Percentiles rank a stretch among this genome's conserved stretches.
Evolutionary conservation across 176 grass and related monocot genomes (phyloP).

Genomic region (Aegilops umbellulata): DNA sequence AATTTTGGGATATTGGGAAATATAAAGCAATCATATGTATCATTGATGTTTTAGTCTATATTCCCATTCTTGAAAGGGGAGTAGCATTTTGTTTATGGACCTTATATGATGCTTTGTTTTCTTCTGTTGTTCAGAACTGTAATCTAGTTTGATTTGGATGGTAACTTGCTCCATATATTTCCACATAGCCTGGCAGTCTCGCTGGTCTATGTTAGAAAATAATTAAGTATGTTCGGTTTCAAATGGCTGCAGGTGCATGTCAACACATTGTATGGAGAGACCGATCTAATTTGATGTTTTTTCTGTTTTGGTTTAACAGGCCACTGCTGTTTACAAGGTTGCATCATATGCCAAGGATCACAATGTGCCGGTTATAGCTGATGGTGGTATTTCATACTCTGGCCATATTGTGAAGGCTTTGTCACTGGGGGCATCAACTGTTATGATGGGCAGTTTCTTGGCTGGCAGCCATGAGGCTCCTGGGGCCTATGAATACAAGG

Average conservation of each 20-base stretch:
- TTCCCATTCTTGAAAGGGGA: background rate
- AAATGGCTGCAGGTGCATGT: background rate
- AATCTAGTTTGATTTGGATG: background rate
- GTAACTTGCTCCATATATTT: background rate
- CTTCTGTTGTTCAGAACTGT: background rate
- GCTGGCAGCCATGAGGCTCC: conserved; percentile 93
- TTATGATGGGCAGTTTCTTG: conserved; percentile 98
- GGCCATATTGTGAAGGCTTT: conserved; percentile 98
- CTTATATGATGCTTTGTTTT: background rate
- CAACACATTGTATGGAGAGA: background rate
- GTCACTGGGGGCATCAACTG: conserved; percentile 71
- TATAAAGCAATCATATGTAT: background rate
- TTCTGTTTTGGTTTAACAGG: conserved; percentile 43
- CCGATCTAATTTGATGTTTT: background rate
- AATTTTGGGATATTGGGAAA: background rate
- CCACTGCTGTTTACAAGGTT: conserved; percentile 93
- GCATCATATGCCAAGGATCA: conserved; percentile 94
- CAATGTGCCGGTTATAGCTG: conserved; percentile 79
- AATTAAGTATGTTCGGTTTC: background rate
- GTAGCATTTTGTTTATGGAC: background rate
- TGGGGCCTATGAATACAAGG: conserved; percentile 75
- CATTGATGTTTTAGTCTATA: background rate
- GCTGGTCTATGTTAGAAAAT: background rate
- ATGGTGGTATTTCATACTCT: conserved; percentile 96
- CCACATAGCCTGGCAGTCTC: background rate